Evolutionary conservation across 495 filamentous ascomycete genomes (phyloP), one percentile per base, ranked within the genome.

Genomic region (Talaromyces trachyspermus): DNA sequence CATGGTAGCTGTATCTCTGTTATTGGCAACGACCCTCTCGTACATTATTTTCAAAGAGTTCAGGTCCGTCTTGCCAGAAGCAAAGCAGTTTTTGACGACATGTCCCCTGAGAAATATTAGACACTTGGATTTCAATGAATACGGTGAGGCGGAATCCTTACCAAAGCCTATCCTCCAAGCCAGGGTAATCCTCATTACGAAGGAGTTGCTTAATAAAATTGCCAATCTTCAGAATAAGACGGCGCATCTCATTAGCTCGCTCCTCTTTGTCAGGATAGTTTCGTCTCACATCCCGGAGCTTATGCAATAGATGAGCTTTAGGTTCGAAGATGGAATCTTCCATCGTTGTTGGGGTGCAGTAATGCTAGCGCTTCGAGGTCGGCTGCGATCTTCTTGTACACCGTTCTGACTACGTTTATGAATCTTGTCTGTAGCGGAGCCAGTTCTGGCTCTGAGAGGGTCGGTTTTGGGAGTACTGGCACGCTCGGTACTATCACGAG

Each of bases 261-360:
- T 75, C 71, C 25, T 73, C 65, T 52, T 80, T 77, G 35, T 73
- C 74, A 27, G 78, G 80, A 38, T 81, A 74, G 35, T 76, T 74
- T 49, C 80, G 78, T 49, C 78, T 83, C 0, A 46, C 80, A 9
- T 74, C 67, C 41, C 68, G 70, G 37, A 84, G 84, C 46, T 71
- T 75, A 58, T 86, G 73, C 41, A 82, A 65, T 51, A 65, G 62
- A 47, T 69, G 69, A n/a, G 79, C 64, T 65, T 80, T 74, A 32
- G 70, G 69, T 46, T 79, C 73, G 41, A 61, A 74, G 49, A 51
- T 68, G 32, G 56, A 64, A 51, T 53, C 44, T 59, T 44, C 59
- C 70, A 51, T 63, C 70, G 30, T 76, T 70, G 48, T 58, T 61
- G 26, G 54, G 25, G 17, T 23, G 44, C 32, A 23, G 29, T 46